Conservation (phyloP, 176 grass and related monocot species). For the Triticum timopheevii region DNA sequence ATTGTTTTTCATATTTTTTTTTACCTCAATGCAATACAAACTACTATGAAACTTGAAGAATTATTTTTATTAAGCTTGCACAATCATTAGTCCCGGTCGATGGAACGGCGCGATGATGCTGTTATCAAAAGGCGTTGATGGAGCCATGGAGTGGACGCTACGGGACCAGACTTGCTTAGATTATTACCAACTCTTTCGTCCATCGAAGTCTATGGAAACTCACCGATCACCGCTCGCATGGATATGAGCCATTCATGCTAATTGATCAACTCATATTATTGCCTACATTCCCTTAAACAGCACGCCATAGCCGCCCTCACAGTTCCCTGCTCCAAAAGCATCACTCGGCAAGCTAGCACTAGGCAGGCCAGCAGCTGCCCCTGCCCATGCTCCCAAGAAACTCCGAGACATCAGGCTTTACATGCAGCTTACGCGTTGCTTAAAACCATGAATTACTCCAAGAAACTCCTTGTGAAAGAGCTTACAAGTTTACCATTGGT, state of each 20-base stretch:
- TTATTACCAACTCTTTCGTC: background rate
- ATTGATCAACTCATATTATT: background rate
- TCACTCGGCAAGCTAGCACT: background rate
- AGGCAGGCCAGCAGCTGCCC: too few species aligned
- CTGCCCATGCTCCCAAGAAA: slow-evolving; percentile 15
- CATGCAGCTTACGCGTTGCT: slow-evolving; percentile 14
- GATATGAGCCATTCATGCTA: background rate
- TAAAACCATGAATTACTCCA: background rate
- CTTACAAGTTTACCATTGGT: too few species aligned
- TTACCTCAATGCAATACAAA: background rate
- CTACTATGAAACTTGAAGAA: background rate
- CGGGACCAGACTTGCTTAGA: background rate
- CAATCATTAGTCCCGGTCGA: background rate
- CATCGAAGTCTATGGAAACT: slow-evolving; percentile 4
- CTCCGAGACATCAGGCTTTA: slow-evolving; percentile 6
- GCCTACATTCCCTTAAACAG: background rate
- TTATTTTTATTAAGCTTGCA: too few species aligned
- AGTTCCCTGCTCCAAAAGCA: slow-evolving; percentile 22
- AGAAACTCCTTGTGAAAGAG: background rate
- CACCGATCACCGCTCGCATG: background rate
- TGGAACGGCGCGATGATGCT: slow-evolving; percentile 19
- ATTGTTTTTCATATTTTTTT: too few species aligned
- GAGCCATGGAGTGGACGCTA: slow-evolving; percentile 5
- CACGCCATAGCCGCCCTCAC: background rate
- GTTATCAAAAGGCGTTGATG: background rate